Evolutionary conservation across 1,284 basidiomycete genomes (phyloP).

Genomic region (Moniliophthora roreri): DNA sequence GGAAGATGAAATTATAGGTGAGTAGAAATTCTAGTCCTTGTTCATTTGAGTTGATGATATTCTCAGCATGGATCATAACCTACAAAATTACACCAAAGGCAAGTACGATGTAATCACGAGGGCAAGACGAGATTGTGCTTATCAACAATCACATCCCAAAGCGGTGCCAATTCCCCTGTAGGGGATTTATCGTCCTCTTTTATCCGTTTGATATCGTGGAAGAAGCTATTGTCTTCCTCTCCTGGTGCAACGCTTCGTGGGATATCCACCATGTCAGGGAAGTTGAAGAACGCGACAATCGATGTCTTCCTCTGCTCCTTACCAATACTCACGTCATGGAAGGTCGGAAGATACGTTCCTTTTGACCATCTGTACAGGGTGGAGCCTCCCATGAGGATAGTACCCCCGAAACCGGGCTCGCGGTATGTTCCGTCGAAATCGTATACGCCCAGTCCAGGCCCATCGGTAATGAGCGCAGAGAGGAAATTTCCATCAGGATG

Average conservation of each 20-base stretch:
- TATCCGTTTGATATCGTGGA: conserved; percentile 4
- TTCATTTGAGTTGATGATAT: no score
- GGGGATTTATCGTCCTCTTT: conserved; percentile 8
- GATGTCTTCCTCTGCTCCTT: conserved; percentile 1
- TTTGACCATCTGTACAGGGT: conserved; percentile 6
- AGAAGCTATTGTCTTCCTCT: neutral
- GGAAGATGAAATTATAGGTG: no score
- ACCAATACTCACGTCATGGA: conserved; percentile 7
- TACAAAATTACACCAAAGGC: no score
- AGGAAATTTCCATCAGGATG: conserved; percentile 7
- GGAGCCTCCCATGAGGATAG: conserved; percentile 5
- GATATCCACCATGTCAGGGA: conserved; percentile 4
- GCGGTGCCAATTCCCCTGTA: neutral
- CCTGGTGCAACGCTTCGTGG: neutral
- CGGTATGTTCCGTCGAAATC: conserved; percentile 7
- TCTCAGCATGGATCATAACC: no score
- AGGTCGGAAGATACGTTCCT: neutral
- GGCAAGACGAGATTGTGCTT: conserved; percentile 2
- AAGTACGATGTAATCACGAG: no score
- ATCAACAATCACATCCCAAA: conserved; percentile 1
- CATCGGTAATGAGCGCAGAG: conserved; percentile 6
- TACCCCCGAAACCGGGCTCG: neutral
- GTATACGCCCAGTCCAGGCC: conserved; percentile 6
- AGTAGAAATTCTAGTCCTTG: no score
- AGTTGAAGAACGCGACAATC: conserved; percentile 7